Conservation (phyloP, 2,329 filamentous ascomycete genomes). For the Huntiella abstrusa region DNA sequence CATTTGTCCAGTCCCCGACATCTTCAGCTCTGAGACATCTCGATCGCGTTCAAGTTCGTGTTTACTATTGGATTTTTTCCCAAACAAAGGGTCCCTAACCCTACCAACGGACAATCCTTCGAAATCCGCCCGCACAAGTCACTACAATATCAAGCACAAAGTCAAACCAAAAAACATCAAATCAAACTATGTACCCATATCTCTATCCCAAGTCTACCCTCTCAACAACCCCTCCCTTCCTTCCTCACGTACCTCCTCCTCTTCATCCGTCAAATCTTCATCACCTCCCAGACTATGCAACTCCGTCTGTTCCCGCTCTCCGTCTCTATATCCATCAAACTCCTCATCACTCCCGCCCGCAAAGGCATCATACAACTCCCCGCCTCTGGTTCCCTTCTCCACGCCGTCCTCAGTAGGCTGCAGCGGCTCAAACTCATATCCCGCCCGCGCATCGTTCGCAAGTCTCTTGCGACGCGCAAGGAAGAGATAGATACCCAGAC, state of each 20-base stretch:
- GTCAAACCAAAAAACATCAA: too few relatives aligned
- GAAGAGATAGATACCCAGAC: slow-evolving; percentile 65
- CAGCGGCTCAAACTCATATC: slow-evolving; percentile 88
- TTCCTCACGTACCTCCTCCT: slow-evolving; percentile 25
- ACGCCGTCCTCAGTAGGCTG: slow-evolving; percentile 55
- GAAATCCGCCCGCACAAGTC: too few relatives aligned
- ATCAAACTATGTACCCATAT: too few relatives aligned
- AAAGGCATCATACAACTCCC: slow-evolving; percentile 94
- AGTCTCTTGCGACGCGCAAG: slow-evolving; percentile 60
- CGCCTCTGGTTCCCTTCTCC: slow-evolving; percentile 38
- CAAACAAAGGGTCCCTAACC: too few relatives aligned
- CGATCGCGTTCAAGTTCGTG: too few relatives aligned
- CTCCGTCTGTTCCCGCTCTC: slow-evolving; percentile 9
- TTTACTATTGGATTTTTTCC: too few relatives aligned
- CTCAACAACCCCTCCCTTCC: slow-evolving; percentile 17
- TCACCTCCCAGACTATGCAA: slow-evolving; percentile 13
- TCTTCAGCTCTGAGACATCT: too few relatives aligned
- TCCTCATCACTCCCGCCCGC: slow-evolving; percentile 52
- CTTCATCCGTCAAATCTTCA: slow-evolving; percentile 15
- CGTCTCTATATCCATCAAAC: slow-evolving; percentile 25
- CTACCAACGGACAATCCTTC: too few relatives aligned
- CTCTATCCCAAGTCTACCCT: background rate
- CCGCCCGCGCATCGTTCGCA: slow-evolving; percentile 55
- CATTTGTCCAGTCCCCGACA: too few relatives aligned
- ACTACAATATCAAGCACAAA: too few relatives aligned